Conservation (phyloP, 768 basidiomycete genomes). For the Russula earlei region DNA sequence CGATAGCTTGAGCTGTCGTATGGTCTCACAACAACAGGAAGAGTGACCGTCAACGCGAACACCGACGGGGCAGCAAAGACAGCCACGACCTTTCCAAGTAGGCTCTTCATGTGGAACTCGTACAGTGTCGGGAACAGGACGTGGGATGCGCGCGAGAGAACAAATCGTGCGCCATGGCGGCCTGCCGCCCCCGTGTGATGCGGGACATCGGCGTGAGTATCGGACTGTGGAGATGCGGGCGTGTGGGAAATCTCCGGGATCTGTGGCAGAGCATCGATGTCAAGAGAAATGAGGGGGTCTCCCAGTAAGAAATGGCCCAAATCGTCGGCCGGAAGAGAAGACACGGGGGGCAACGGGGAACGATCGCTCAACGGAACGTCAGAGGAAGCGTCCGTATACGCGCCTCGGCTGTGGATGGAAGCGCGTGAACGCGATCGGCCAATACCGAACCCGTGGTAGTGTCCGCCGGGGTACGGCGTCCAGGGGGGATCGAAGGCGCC, state of each 20-base stretch:
- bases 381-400: constrained; percentile 40
- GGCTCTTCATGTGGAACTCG: constrained; percentile 58
- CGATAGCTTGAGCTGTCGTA: constrained; percentile 30
- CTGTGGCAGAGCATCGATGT: constrained; percentile 13
- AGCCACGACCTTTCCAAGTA: constrained; percentile 61
- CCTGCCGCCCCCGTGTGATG: constrained; percentile 37
- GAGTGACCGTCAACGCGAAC: constrained; percentile 72
- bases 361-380: constrained; percentile 46
- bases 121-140: constrained; percentile 82
- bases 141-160: constrained; percentile 38
- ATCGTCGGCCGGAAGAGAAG: constrained; percentile 18
- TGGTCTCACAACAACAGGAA: constrained; percentile 78
- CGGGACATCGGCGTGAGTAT: constrained; percentile 39
- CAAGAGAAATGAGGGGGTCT: constrained; percentile 14
- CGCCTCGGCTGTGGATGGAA: constrained; percentile 24
- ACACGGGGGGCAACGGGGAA: constrained; percentile 30
- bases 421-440: constrained; percentile 28
- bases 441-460: constrained; percentile 43
- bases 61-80: constrained; percentile 84
- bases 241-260: constrained; percentile 49
- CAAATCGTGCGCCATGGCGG: constrained; percentile 29
- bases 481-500: constrained; percentile 55
- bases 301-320: neutral
- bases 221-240: constrained; percentile 38
- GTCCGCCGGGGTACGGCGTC: constrained; percentile 69